Evolutionary conservation across 1,284 basidiomycete genomes (phyloP), one percentile per base, ranked within the genome.

Genomic region (Cryptococcus sp.): DNA sequence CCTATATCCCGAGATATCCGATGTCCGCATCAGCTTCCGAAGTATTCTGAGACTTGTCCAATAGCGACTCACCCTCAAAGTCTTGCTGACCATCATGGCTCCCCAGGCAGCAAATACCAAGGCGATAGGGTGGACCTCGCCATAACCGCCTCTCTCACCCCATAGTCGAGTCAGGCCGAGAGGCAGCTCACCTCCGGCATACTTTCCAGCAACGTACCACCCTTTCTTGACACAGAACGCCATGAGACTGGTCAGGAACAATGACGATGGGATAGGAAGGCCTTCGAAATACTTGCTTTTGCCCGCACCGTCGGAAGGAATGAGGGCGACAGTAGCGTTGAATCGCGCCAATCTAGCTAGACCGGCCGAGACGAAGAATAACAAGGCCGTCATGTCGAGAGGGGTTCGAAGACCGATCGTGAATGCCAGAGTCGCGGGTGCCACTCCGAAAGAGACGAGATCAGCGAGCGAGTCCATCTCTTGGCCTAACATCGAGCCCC

Each of bases 201-300:
- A 42, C 27, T 55, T 41, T 15, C 69, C 71, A 19, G 60, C 50
- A 59, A 85, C 88, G 67, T 92, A 88, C 86, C 87, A 90, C 11
- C 92, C 95, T 59, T 86, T 82, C 66, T 85, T 85, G 43, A 89
- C 85, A 85, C 90, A 97, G 68, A 87, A 88, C 17, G 88, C 87
- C 79, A 99, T 83, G 35, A 90, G 73, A 15, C 82, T 86, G 57
- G 97, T 93, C 52, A 99, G 83, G 13, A 78, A 84, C 47, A 99
- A 83, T 17, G 90, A 91, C 0, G 91, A 92, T 1, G 96, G 96
- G 62, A 99, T 99, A 17, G 96, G 96, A 22, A 99, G 83, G 6
- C 95, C 96, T 79, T 99, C 95, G 78, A 99, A 99, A 81, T 95
- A 98, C 72, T 88, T 88, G 17, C 90, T 85, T 77, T 97, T 99